Conservation (phyloP, 2,329 filamentous ascomycete species). For the Nothophaeocryptopus gaeumannii region DNA sequence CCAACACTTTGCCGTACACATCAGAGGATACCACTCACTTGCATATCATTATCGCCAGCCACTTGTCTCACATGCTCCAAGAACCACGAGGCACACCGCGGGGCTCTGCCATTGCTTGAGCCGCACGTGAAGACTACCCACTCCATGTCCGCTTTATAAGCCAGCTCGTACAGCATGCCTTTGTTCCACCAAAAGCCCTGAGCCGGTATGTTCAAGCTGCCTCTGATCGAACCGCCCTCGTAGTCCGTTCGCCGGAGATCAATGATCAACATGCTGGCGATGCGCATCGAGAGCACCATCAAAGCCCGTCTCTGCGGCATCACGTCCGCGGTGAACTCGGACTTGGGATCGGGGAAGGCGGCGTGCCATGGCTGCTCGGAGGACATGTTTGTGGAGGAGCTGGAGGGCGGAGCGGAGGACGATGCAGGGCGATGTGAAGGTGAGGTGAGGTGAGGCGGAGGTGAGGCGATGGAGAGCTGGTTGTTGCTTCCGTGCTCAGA, state of each 20-base stretch:
- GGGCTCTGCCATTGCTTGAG: conserved; percentile 32
- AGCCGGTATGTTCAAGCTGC: conserved; percentile 49
- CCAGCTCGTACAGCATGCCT: conserved; percentile 44
- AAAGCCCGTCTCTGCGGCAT: conserved; percentile 40
- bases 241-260: conserved; percentile 50
- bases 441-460: too few species aligned
- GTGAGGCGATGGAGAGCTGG: too few species aligned
- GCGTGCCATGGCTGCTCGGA: conserved; percentile 39
- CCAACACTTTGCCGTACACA: too few species aligned
- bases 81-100: conserved; percentile 39
- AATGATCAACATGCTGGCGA: conserved; percentile 42
- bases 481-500: too few species aligned
- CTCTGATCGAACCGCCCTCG: conserved; percentile 45
- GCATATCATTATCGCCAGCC: conserved; percentile 38
- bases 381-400: too few species aligned
- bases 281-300: conserved; percentile 34
- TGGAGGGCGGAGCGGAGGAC: too few species aligned
- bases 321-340: conserved; percentile 34
- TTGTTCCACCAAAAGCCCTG: conserved; percentile 48
- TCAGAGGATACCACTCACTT: too few species aligned
- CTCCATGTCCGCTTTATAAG: conserved; percentile 44
- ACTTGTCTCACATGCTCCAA: conserved; percentile 33
- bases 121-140: conserved; percentile 49
- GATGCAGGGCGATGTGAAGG: too few species aligned
- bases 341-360: conserved; percentile 41